Conservation (phyloP, 2,329 filamentous ascomycete species). For the Botrytis fragariae region DNA sequence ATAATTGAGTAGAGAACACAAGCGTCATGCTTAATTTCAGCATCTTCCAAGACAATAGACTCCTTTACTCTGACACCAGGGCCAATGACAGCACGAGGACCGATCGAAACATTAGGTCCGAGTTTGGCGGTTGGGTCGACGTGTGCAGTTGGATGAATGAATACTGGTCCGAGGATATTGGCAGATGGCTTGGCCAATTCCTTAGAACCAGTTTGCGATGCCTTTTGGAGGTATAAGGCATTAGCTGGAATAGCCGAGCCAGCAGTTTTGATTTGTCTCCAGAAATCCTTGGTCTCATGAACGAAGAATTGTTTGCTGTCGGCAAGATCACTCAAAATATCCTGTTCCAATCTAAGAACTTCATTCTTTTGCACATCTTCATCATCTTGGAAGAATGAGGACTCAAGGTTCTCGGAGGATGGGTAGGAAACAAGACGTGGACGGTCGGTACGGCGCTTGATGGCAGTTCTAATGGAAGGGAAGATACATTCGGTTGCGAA, state of each 20-base stretch:
- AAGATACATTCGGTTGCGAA: constrained; percentile 96
- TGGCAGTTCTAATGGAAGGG: constrained; percentile 88
- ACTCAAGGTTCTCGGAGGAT: constrained; percentile 88
- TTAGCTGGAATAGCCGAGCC: constrained; percentile 96
- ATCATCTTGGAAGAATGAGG: constrained; percentile 63
- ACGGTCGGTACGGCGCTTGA: constrained; percentile 91
- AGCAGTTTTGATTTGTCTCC: constrained; percentile 99
- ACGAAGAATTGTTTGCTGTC: constrained; percentile 98
- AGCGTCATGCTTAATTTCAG: constrained; percentile 94
- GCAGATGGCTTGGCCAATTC: constrained; percentile 82
- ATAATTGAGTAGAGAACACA: constrained; percentile 96
- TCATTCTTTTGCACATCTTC: constrained; percentile 75
- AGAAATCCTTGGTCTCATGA: constrained; percentile 98
- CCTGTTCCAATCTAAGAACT: constrained; percentile 92
- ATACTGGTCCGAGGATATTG: constrained; percentile 88
- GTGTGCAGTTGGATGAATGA: constrained; percentile 86
- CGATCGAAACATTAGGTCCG: constrained; percentile 93
- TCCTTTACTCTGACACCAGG: constrained; percentile 92
- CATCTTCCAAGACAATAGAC: constrained; percentile 90
- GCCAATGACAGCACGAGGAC: constrained; percentile 80
- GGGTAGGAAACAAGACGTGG: constrained; percentile 93
- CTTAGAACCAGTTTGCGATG: constrained; percentile 75
- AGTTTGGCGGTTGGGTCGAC: constrained; percentile 96
- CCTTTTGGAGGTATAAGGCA: constrained; percentile 92
- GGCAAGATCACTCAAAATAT: constrained; percentile 91